Percentiles rank a stretch among this genome's conserved stretches.
Evolutionary conservation across 2,329 filamentous ascomycete genomes (phyloP).

Genomic region (Colletotrichum orbiculare): DNA sequence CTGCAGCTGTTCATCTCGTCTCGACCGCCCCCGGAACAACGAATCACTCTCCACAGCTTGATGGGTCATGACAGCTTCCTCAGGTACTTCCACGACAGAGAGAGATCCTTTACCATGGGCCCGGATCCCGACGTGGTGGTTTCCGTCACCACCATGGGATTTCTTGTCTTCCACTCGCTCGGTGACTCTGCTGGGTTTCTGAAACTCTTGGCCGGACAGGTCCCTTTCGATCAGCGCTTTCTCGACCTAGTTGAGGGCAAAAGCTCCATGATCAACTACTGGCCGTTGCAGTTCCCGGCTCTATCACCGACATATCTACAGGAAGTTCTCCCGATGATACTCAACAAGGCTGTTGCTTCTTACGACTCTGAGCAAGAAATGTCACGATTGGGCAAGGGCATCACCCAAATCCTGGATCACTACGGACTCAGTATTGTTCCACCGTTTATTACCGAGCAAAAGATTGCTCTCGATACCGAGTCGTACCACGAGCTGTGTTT

Average conservation of each 20-base stretch:
- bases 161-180: constrained; percentile 21
- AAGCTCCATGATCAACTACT: constrained; percentile 4
- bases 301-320: constrained; percentile 4
- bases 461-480: no score
- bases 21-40: no score
- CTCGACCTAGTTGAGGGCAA: constrained; percentile 8
- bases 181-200: not conserved
- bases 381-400: not conserved
- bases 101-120: not conserved
- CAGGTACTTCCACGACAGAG: not conserved
- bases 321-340: constrained; percentile 1
- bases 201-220: not conserved
- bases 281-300: constrained; percentile 10
- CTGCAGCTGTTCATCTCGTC: not conserved
- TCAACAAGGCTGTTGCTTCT: constrained; percentile 3
- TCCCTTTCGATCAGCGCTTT: constrained; percentile 6
- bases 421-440: not conserved
- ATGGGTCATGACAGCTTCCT: no score
- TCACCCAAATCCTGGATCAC: constrained; percentile 11
- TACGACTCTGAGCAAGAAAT: constrained; percentile 5
- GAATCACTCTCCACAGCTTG: no score
- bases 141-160: constrained; percentile 26
- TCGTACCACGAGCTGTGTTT: no score
- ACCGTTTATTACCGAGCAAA: no score
- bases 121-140: constrained; percentile 4